These are phyloP conservation scores for Coemansia sp. DNA, from an alignment of 192 early-diverging fungal species.

Conservation along the genomic window DNA sequence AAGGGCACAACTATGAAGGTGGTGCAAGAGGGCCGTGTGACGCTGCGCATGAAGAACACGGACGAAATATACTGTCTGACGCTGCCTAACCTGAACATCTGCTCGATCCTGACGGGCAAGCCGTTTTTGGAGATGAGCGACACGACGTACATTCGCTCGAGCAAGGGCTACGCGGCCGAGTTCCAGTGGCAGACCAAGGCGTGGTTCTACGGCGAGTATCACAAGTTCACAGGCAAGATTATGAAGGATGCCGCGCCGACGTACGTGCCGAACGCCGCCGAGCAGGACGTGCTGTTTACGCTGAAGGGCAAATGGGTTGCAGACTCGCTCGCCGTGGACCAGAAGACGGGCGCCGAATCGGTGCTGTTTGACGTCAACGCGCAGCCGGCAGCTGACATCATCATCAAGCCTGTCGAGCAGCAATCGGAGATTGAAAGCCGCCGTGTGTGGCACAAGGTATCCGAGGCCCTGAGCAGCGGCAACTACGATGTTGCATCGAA, in stretches of 20 bases:
- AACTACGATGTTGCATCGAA: slow-evolving; percentile 67
- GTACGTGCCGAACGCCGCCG: slow-evolving; percentile 18
- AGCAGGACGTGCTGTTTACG: slow-evolving; percentile 35
- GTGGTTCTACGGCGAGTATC: slow-evolving; percentile 78
- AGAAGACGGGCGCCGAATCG: slow-evolving; percentile 49
- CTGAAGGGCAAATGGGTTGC: slow-evolving; percentile 71
- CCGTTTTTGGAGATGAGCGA: slow-evolving; percentile 65
- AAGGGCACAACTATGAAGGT: slow-evolving; percentile 72
- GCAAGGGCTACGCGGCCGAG: slow-evolving; percentile 54
- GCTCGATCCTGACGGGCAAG: slow-evolving; percentile 68
- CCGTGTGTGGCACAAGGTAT: slow-evolving; percentile 66
- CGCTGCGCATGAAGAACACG: slow-evolving; percentile 59
- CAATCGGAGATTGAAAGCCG: slow-evolving; percentile 67
- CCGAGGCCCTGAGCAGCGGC: slow-evolving; percentile 62
- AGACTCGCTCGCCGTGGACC: slow-evolving; percentile 57
- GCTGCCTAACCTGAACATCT: slow-evolving; percentile 70
- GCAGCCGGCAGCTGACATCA: slow-evolving; percentile 55
- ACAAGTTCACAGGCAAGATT: slow-evolving; percentile 67
- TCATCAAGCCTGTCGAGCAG: slow-evolving; percentile 56
- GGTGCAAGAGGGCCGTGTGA: slow-evolving; percentile 73
- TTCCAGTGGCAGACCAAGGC: slow-evolving; percentile 75
- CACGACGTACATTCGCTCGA: slow-evolving; percentile 57
- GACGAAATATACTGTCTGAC: slow-evolving; percentile 71
- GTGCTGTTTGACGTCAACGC: slow-evolving; percentile 62
- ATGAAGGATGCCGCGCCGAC: slow-evolving; percentile 30